A percentile compares a stretch with the other conserved stretches of the same genome.
Conservation (phyloP, 441 rosid species). For the Flueggea neowawraea region DNA sequence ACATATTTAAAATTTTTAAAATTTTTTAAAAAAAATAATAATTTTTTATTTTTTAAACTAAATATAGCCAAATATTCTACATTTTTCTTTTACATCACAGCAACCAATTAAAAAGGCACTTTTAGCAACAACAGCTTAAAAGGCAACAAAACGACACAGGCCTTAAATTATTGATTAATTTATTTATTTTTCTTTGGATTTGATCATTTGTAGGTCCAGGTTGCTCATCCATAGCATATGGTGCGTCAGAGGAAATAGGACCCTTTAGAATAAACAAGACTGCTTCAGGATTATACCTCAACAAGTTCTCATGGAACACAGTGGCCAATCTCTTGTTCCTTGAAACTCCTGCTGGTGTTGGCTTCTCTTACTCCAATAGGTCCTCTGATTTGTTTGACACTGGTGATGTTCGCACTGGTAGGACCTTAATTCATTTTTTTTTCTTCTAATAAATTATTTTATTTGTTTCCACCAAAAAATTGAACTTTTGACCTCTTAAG, state of each 20-base stretch:
- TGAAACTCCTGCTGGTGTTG: constrained; percentile 98
- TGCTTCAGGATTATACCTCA: constrained; percentile 69
- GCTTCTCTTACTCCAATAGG: constrained; percentile 89
- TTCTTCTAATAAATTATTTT: not conserved
- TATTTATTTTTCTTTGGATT: not conserved
- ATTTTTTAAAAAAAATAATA: too few species aligned
- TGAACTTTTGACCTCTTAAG: too few species aligned
- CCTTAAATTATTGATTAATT: not conserved
- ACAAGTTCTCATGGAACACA: constrained; percentile 90
- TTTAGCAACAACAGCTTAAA: not conserved
- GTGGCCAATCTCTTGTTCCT: constrained; percentile 85
- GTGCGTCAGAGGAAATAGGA: constrained; percentile 86
- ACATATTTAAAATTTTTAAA: too few species aligned
- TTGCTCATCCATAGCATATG: constrained; percentile 97
- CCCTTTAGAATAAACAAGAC: constrained; percentile 90
- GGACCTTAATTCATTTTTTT: not conserved
- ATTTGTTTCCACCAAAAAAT: too few species aligned
- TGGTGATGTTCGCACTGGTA: constrained; percentile 90
- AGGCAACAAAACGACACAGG: not conserved
- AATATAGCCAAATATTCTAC: too few species aligned
- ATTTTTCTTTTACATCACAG: too few species aligned
- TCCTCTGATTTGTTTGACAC: constrained; percentile 77
- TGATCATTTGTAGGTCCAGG: constrained; percentile 62
- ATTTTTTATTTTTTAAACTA: too few species aligned
- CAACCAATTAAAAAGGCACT: not conserved